Evolutionary conservation across 257 asterid species (phyloP), one percentile per base, ranked within the genome.

Genomic region (Solanum sitiens): DNA sequence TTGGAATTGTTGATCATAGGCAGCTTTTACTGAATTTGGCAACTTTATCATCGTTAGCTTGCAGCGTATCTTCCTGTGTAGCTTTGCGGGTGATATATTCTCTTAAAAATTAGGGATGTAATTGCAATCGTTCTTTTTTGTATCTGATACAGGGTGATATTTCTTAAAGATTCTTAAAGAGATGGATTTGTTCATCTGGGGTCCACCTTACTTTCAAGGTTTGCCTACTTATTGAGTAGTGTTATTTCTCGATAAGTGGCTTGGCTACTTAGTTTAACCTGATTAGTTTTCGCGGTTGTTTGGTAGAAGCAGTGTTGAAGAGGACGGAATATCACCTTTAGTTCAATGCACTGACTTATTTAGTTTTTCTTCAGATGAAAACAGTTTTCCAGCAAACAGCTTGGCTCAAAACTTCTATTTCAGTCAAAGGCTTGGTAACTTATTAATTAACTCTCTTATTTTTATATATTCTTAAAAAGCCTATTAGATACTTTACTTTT

Each of bases 161-260:
- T 50, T 73, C 67, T 73, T 47, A 82, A 27, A 82, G 90, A 53
- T 50, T 73, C 67, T 73, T 35, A 84, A 27, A 82, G 90, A 53
- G 42, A 92, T 93, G 97, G 94, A 94, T 90, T 90, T 89, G 37
- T 80, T 89, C 63, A 90, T 89, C 63, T 92, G 93, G 96, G 93
- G 88, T 68, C 83, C 89, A 70, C 79, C 92, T 77, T 76, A 89
- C 84, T 50, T 21, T 89, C 91, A 88, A 90, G 93, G 87, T 87
- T 70, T 47, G 75, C 71, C 35, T 33, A 12, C 53, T 40, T 8
- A 42, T 75, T 39, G 79, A 39, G 56, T 75, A 75, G 21, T 37
- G 25, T 18, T 40, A 89, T 37, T 33, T 90, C 67, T 13, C 47
- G 61, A 33, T 37, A 42, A 61, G 76, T 83, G 18, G 35, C 56